Conservation (phyloP, 2,329 filamentous ascomycete species). For the Chaetomium sp. region DNA sequence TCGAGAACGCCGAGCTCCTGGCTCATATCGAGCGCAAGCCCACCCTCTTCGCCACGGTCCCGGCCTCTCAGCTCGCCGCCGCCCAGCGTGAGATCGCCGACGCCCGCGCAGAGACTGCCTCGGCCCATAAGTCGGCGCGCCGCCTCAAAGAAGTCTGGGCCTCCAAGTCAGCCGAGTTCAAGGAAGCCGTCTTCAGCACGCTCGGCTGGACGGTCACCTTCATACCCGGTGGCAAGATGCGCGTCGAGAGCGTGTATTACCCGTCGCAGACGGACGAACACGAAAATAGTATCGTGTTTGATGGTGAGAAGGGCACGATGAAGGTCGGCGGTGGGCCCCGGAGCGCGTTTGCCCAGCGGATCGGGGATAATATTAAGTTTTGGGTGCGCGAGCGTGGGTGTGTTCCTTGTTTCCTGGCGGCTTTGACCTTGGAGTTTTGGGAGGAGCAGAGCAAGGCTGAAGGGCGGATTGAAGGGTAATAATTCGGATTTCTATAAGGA, state of each 20-base stretch:
- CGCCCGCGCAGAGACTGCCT: slow-evolving; percentile 59
- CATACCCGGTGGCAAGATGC: slow-evolving; percentile 93
- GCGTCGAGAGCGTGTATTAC: slow-evolving; percentile 80
- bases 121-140: slow-evolving; percentile 73
- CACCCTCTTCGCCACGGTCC: slow-evolving; percentile 57
- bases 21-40: slow-evolving; percentile 54
- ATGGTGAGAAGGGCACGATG: slow-evolving; percentile 93
- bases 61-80: slow-evolving; percentile 67
- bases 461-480: slow-evolving; percentile 4
- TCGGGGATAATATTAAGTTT: slow-evolving; percentile 81
- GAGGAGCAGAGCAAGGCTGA: slow-evolving; percentile 49
- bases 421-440: slow-evolving; percentile 87
- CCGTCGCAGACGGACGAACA: slow-evolving; percentile 63
- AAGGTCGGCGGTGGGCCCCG: slow-evolving; percentile 89
- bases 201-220: slow-evolving; percentile 95
- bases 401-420: slow-evolving; percentile 87
- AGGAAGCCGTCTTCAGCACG: slow-evolving; percentile 85
- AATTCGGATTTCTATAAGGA: too few relatives aligned
- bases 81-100: slow-evolving; percentile 70
- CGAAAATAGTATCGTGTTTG: slow-evolving; percentile 73
- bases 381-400: slow-evolving; percentile 94
- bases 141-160: slow-evolving; percentile 91
- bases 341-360: slow-evolving; percentile 78
- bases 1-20: slow-evolving; percentile 79
- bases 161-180: slow-evolving; percentile 87